Base-by-base conservation (phyloP, 2,329 filamentous ascomycete genomes). In the Hypomyces rosellus region DNA sequence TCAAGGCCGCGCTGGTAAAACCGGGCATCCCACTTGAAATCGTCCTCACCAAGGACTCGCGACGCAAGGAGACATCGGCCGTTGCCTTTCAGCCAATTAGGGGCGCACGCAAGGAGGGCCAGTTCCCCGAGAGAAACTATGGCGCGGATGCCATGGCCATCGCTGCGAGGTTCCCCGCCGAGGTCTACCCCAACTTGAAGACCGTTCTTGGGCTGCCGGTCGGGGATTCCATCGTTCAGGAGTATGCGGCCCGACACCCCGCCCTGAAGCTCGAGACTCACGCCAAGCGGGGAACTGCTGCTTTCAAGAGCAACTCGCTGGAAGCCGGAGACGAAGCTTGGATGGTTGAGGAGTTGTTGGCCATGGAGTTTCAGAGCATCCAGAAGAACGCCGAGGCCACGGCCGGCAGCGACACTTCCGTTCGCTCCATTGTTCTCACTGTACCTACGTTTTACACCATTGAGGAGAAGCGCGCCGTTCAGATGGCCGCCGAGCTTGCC, bases 21-120 rank as follows among this genome's bases (percentile, higher is more conserved):
- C 93, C 93, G 2, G 93, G 93, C 54, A 92, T 95, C 47, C 93
- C 93, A 11, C 88, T 99, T 65, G 93, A 99, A 59, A 97, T 99
- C 58, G 92, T 99, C 67, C 80, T 96, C 50, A 96, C 91, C 30
- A 99, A 97, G 68, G 93, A 99, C 72, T 96, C 93, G 30, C 88
- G 95, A 69, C 86, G 93, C 64, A 99, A 99, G 76, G 93, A 99
- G 69, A 81, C 81, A 20, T 89, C 91, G 2, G 91, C 90, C 39
- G 84, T 99, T 59, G 87, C 89, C 40, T 97, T 99, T 74, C 97
- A 99, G 72, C 89, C 91, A 36, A 77, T 82, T n/a, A 80, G 80
- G 60, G 74, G 78, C 61, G 80, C 44, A 25, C 30, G 78, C 25
- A 78, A 80, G 62, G 74, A 75, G 58, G 84, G 81, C 48, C 71